Evolutionary conservation across 2,329 filamentous ascomycete species (phyloP).

Genomic region (Apiospora rasikravindrae): DNA sequence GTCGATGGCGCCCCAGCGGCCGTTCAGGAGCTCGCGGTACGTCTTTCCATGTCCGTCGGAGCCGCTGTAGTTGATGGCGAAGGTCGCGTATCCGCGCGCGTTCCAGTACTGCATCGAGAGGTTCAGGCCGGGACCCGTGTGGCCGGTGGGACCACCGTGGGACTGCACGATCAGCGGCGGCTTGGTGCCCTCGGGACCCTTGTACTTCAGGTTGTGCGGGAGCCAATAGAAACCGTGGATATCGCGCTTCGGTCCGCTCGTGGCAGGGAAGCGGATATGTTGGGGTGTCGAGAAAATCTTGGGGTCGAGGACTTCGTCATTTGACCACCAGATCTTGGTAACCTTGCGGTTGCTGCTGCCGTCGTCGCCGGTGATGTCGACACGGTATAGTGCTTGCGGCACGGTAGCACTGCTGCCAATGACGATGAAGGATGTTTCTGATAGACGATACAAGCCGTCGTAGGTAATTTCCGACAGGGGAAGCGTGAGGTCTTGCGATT

Average conservation of each 20-base stretch:
- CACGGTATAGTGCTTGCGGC: background rate
- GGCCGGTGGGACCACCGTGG: constrained; percentile 58
- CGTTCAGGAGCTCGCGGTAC: constrained; percentile 55
- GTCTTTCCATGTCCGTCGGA: constrained; percentile 55
- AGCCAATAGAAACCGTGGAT: constrained; percentile 55
- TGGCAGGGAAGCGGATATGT: constrained; percentile 17
- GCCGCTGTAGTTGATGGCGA: constrained; percentile 57
- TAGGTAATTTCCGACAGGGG: background rate
- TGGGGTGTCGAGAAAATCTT: background rate
- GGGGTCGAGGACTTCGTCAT: background rate
- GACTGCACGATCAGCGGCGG: constrained; percentile 56
- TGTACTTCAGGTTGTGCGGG: constrained; percentile 52
- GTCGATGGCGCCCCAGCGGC: constrained; percentile 57
- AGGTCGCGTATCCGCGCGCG: constrained; percentile 57
- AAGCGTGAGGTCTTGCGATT: background rate
- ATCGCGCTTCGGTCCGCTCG: constrained; percentile 35
- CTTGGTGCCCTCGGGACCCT: constrained; percentile 41
- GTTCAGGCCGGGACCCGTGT: constrained; percentile 48
- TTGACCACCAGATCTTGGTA: background rate
- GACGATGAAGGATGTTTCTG: background rate
- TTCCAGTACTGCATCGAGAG: constrained; percentile 58
- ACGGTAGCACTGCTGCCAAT: background rate
- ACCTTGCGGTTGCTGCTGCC: background rate
- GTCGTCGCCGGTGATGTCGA: background rate
- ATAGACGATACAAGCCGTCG: background rate